Conservation (phyloP, 352 stramenopile genomes). For the Phytophthora litchii region DNA sequence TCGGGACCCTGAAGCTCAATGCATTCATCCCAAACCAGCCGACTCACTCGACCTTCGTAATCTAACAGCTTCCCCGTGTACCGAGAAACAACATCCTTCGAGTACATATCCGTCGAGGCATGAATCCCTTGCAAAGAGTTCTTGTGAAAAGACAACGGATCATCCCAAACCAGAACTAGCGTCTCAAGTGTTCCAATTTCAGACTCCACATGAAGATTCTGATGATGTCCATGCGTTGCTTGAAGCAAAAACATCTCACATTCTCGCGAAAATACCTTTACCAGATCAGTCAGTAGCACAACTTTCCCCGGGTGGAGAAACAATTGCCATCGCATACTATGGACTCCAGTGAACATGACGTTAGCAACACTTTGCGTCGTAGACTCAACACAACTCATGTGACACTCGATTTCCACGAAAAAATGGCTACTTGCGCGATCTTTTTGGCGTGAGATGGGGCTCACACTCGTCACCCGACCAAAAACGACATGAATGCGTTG, state of each 20-base stretch:
- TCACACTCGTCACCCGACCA: conserved; percentile 56
- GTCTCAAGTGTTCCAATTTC: conserved; percentile 12
- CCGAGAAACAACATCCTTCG: conserved; percentile 4
- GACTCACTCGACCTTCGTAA: conserved; percentile 40
- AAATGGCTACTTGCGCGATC: conserved; percentile 51
- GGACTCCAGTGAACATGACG: conserved; percentile 53
- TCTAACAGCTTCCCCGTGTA: conserved; percentile 33
- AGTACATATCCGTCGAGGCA: conserved; percentile 10
- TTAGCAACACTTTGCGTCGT: conserved; percentile 44
- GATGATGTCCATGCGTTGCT: conserved; percentile 25
- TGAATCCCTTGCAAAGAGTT: conserved; percentile 9
- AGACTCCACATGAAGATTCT: background rate
- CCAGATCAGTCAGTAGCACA: conserved; percentile 62
- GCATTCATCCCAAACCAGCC: conserved; percentile 51
- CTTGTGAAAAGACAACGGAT: background rate
- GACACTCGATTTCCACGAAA: conserved; percentile 65
- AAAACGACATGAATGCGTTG: conserved; percentile 48
- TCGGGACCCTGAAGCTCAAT: conserved; percentile 37
- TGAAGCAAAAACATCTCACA: conserved; percentile 70
- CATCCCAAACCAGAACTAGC: conserved; percentile 38
- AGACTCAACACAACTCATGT: background rate
- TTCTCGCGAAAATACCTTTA: conserved; percentile 70
- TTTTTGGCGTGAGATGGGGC: conserved; percentile 56
- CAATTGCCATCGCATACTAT: conserved; percentile 44
- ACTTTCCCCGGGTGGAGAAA: conserved; percentile 52